phyloP scores from a whole-genome alignment of 176 grass and related monocot species.

The Metroxylon sagu region DNA sequence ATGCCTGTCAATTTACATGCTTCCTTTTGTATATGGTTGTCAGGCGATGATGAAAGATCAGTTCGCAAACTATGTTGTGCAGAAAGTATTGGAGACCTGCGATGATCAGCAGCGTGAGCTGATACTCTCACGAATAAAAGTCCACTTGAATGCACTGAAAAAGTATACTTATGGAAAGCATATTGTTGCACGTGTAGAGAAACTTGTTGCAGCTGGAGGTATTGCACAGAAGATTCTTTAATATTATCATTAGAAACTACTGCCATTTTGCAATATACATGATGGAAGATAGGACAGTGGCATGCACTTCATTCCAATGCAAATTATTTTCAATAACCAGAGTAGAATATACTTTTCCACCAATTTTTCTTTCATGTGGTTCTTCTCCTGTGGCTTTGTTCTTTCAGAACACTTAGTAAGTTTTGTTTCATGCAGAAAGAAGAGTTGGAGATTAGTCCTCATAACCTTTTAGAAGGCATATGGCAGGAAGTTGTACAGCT shows the following conservation, averaged over 20 bases:
- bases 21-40: neutral
- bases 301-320: neutral
- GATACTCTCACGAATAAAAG: slow-evolving; percentile 5
- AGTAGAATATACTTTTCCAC: too few species aligned
- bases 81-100: slow-evolving; percentile 17
- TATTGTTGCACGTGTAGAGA: slow-evolving; percentile 13
- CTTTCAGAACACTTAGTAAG: neutral
- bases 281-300: neutral
- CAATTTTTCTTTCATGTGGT: too few species aligned
- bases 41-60: slow-evolving; percentile 32
- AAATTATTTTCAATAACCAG: neutral
- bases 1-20: neutral
- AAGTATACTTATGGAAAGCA: slow-evolving; percentile 11
- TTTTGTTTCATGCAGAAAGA: slow-evolving; percentile 1
- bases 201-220: slow-evolving; percentile 9
- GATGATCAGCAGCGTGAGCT: neutral
- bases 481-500: slow-evolving; percentile 2
- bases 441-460: slow-evolving; percentile 2
- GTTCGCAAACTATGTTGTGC: slow-evolving; percentile 27
- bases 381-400: too few species aligned
- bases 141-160: neutral
- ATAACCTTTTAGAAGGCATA: neutral
- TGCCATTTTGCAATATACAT: neutral
- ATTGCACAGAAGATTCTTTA: neutral
- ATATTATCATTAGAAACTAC: neutral